Evolutionary conservation across 306 rosid genomes (phyloP).

Genomic region (Sindora glabra): DNA sequence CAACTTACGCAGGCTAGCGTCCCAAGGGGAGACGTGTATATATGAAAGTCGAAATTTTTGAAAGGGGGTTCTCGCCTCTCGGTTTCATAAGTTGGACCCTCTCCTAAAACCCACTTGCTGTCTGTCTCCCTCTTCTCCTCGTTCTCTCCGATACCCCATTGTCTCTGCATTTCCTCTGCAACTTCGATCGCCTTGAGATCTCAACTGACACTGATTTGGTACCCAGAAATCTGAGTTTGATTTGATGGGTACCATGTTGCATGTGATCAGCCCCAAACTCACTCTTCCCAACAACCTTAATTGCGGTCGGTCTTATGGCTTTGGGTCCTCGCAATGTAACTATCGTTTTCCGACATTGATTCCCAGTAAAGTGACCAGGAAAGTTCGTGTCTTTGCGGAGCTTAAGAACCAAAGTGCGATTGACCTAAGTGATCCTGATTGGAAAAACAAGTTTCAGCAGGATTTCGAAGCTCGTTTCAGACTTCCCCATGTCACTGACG

Average conservation of each 20-base stretch:
- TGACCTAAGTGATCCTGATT: slow-evolving; percentile 76
- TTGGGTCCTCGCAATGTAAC: slow-evolving; percentile 2
- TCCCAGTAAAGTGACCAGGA: not conserved
- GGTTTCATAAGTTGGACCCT: not conserved
- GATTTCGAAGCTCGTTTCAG: slow-evolving; percentile 72
- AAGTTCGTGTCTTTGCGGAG: slow-evolving; percentile 20
- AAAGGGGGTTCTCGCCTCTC: not conserved
- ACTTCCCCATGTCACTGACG: slow-evolving; percentile 75
- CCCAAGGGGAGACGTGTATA: too few species aligned
- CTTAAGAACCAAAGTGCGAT: slow-evolving; percentile 18
- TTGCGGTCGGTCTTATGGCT: slow-evolving; percentile 4
- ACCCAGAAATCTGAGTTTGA: not conserved
- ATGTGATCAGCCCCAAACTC: slow-evolving; percentile 36
- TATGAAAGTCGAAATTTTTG: too few species aligned
- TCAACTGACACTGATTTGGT: not conserved
- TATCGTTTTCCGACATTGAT: not conserved
- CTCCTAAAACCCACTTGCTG: not conserved
- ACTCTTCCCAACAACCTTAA: slow-evolving; percentile 21
- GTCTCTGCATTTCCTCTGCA: too few species aligned
- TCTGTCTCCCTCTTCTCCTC: not conserved
- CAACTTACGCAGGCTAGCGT: too few species aligned
- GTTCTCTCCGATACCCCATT: not conserved
- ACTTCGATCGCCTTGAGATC: too few species aligned
- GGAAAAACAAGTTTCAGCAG: slow-evolving; percentile 70
- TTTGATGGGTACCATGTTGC: slow-evolving; percentile 30